Evolutionary conservation across 306 rosid genomes (phyloP).

Genomic region (Inga laurina): DNA sequence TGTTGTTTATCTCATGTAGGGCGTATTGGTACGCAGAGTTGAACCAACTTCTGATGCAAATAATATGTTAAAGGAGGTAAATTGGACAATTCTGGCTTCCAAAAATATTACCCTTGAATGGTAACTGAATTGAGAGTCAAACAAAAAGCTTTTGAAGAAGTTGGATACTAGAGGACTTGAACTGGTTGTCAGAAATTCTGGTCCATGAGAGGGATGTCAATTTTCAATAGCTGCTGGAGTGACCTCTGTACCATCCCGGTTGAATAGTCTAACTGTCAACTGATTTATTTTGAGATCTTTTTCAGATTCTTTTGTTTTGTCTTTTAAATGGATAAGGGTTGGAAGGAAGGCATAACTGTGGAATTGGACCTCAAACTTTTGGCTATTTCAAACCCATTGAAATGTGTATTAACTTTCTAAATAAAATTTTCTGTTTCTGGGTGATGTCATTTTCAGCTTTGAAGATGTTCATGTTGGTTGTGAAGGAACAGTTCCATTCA

Average conservation of each 20-base stretch:
- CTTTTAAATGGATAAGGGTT: neutral
- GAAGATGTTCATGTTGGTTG: constrained; percentile 80
- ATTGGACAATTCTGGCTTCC: constrained; percentile 25
- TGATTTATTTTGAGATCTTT: constrained; percentile 20
- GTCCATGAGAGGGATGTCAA: constrained; percentile 5
- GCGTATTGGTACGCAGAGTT: constrained; percentile 87
- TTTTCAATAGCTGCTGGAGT: neutral
- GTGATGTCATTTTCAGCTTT: constrained; percentile 96
- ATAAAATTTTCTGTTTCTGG: constrained; percentile 56
- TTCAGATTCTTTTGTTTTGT: neutral
- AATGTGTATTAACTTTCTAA: constrained; percentile 22
- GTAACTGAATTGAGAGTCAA: neutral
- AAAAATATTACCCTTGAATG: constrained; percentile 24
- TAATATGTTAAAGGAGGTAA: constrained; percentile 87
- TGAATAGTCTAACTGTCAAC: constrained; percentile 16
- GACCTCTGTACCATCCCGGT: constrained; percentile 22
- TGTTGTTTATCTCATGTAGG: constrained; percentile 55
- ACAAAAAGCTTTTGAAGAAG: constrained; percentile 18
- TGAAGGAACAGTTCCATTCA: constrained; percentile 96
- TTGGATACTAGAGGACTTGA: neutral
- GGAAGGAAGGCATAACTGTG: constrained; percentile 10
- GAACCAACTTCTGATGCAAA: constrained; percentile 94
- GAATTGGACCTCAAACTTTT: constrained; percentile 9
- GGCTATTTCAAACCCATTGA: constrained; percentile 8
- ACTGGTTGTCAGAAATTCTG: constrained; percentile 7